phyloP scores from a whole-genome alignment of 148 eudicot genomes.

The Chenopodium formosanum region DNA sequence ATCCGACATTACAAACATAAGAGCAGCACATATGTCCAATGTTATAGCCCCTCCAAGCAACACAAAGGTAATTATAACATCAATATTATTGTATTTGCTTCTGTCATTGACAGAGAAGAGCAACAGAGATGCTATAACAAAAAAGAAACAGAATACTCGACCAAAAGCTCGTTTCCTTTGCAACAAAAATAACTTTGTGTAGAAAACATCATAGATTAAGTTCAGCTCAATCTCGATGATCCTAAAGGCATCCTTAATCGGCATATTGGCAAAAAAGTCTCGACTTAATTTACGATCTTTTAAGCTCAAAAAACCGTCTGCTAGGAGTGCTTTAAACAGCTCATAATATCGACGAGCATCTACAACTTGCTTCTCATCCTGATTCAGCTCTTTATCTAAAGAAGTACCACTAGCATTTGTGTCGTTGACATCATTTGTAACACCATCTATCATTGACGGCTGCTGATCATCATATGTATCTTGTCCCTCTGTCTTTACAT shows the following conservation, averaged over 20 bases:
- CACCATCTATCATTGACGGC: not conserved
- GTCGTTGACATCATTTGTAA: too few relatives aligned
- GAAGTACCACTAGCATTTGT: too few relatives aligned
- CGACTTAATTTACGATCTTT: slow-evolving; percentile 27
- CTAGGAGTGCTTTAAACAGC: slow-evolving; percentile 33
- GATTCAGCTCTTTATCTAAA: too few relatives aligned
- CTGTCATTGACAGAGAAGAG: slow-evolving; percentile 14
- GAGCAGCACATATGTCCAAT: slow-evolving; percentile 17
- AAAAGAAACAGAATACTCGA: slow-evolving; percentile 7
- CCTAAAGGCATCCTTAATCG: slow-evolving; percentile 15
- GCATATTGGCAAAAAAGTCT: slow-evolving; percentile 2
- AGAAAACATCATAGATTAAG: slow-evolving; percentile 37
- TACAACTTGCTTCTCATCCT: too few relatives aligned
- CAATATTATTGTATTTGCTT: not conserved
- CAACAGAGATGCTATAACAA: not conserved
- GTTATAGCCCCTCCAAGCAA: slow-evolving; percentile 34
- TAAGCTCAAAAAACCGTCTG: slow-evolving; percentile 30
- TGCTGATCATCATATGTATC: too few relatives aligned
- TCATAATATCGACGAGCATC: slow-evolving; percentile 22
- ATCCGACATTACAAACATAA: slow-evolving; percentile 25
- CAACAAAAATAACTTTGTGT: slow-evolving; percentile 31
- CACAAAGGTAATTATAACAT: slow-evolving; percentile 24
- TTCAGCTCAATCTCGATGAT: slow-evolving; percentile 37
- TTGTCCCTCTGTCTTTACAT: not conserved
- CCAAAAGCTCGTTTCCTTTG: not conserved